Conservation (phyloP, 1,284 basidiomycete genomes). For the Cutaneotrichosporon cavernicola region DNA sequence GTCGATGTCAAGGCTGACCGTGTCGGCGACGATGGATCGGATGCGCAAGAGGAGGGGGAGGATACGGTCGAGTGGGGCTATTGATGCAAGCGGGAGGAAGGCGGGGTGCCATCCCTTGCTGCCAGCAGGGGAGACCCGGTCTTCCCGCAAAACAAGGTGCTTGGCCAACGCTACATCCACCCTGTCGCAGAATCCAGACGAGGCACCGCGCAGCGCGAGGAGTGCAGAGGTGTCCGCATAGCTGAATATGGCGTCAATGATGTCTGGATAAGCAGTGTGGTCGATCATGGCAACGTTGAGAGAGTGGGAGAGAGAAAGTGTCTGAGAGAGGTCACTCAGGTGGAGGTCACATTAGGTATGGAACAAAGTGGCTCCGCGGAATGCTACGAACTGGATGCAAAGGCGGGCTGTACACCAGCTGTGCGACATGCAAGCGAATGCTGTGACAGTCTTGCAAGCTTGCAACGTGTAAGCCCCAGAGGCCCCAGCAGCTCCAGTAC, state of each 20-base stretch:
- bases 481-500: too few species aligned
- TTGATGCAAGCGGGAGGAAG: neutral
- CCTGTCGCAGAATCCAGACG: neutral
- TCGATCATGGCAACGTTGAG: conserved; percentile 2
- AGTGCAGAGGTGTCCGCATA: neutral
- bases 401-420: too few species aligned
- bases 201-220: neutral
- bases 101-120: conserved; percentile 3
- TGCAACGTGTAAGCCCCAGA: too few species aligned
- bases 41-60: neutral
- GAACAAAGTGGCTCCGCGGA: too few species aligned
- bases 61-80: neutral
- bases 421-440: too few species aligned
- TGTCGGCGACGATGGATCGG: neutral
- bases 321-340: neutral
- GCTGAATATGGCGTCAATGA: neutral
- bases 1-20: neutral
- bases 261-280: conserved; percentile 4
- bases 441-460: too few species aligned
- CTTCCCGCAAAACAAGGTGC: neutral
- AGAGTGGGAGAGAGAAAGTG: neutral
- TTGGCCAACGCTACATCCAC: neutral
- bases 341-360: neutral
- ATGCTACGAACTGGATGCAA: too few species aligned
- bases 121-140: neutral